Percentiles rank a stretch among this genome's conserved stretches.
phyloP scores from a whole-genome alignment of 1,139 yeast genomes.

The Taiozyma sp. region DNA sequence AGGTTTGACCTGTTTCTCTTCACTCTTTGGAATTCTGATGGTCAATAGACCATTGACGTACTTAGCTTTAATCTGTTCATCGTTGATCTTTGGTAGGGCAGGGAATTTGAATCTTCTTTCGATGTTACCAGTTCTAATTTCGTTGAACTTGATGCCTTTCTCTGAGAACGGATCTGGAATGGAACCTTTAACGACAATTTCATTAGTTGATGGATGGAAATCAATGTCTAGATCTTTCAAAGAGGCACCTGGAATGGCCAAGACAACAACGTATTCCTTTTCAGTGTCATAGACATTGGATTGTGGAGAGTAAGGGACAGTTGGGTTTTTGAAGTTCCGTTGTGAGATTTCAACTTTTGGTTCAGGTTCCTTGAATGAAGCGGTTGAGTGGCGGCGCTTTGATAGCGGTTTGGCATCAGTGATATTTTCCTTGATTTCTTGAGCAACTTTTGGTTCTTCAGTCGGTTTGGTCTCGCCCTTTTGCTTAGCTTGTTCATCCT shows the following conservation, averaged over 20 bases:
- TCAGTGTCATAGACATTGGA: slow-evolving; percentile 47
- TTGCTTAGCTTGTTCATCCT: background rate
- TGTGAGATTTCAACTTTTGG: slow-evolving; percentile 40
- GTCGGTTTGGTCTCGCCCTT: background rate
- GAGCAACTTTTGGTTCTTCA: background rate
- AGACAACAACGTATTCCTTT: slow-evolving; percentile 37
- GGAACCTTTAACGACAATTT: slow-evolving; percentile 42
- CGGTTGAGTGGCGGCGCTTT: slow-evolving; percentile 24
- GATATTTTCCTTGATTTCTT: background rate
- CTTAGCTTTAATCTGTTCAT: slow-evolving; percentile 48
- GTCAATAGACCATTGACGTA: slow-evolving; percentile 48
- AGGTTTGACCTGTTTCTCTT: slow-evolving; percentile 28
- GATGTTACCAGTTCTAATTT: slow-evolving; percentile 46
- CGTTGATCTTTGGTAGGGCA: slow-evolving; percentile 43
- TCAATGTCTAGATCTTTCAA: slow-evolving; percentile 48
- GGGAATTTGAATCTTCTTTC: slow-evolving; percentile 54
- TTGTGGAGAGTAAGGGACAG: slow-evolving; percentile 49
- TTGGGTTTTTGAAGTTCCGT: slow-evolving; percentile 36
- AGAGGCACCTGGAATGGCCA: slow-evolving; percentile 52
- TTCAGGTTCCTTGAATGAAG: slow-evolving; percentile 28
- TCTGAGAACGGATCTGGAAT: slow-evolving; percentile 33
- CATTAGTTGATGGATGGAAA: slow-evolving; percentile 50
- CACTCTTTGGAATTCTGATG: slow-evolving; percentile 42
- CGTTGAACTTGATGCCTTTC: slow-evolving; percentile 36
- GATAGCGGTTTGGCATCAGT: slow-evolving; percentile 7